Evolutionary conservation across 2,329 filamentous ascomycete species (phyloP), one percentile per base, ranked within the genome.

Genomic region (Triangularia verruculosa): DNA sequence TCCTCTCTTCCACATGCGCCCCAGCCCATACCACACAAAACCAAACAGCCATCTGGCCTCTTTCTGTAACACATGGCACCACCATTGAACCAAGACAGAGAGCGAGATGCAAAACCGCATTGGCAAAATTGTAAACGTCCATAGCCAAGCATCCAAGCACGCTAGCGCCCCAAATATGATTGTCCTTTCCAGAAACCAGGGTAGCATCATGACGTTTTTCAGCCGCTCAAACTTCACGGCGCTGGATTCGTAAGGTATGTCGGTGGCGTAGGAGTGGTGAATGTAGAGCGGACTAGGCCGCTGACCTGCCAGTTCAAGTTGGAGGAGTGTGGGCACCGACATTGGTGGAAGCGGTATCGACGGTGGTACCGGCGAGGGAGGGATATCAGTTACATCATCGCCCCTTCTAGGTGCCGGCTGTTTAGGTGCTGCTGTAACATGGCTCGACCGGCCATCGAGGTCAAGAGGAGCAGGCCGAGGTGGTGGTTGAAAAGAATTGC

Each of bases 81-180:
- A 96, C 83, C 93, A 98, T 65, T 86, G 84, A 9, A 87, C 75
- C 25, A 99, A 78, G 2, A 98, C 87, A 20, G 86, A 86, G 0
- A 94, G 71, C 0, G 95, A 94, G 64, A 93, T 90, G 61, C 90
- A 75, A 70, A 99, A 98, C 2, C 95, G 86, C 64, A 99, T 83
- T 0, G 95, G 95, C 0, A 99, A 80, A 53, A 99, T 97, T 0
- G 95, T 99, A 71, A 99, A 96, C 0, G 92, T 96, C 77, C 97
- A 95, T 1, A 99, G 84, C 93, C 94, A 99, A 1, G 94, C 91
- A 74, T 99, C 95, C 5, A 99, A 81, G 76, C 95, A 99, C 6
- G 94, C 93, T 32, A 98, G 78, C 0, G 91, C 89, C 6, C 95
- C 95, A 77, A 99, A 98, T 64, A 88, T 87, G 5, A 99, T 83